Percentiles rank a stretch among this genome's conserved stretches.
Conservation (phyloP, 2,329 filamentous ascomycete species). For the Hortaea werneckii region DNA sequence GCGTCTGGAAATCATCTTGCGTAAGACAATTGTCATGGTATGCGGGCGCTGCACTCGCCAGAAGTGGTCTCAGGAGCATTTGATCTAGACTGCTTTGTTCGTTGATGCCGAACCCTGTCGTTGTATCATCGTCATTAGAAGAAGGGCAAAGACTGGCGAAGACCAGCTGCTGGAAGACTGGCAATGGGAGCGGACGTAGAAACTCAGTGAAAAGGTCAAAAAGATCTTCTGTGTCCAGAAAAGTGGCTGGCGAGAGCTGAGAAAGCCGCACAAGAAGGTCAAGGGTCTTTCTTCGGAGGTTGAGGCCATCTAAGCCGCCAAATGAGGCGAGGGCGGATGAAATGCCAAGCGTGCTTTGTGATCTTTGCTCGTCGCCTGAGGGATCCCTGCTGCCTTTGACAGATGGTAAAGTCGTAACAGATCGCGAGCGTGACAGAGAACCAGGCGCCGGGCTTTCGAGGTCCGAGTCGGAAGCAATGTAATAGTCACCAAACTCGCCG, state of each 20-base stretch:
- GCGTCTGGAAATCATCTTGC: constrained; percentile 42
- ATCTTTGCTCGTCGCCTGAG: constrained; percentile 1
- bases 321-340: constrained; percentile 7
- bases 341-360: background rate
- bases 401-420: constrained; percentile 3
- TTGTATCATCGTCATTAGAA: too few species aligned
- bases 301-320: constrained; percentile 45
- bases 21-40: constrained; percentile 36
- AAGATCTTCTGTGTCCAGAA: constrained; percentile 45
- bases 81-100: constrained; percentile 44
- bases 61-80: constrained; percentile 40
- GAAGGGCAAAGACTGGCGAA: constrained; percentile 12
- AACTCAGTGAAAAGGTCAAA: constrained; percentile 50
- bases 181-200: constrained; percentile 49
- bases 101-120: constrained; percentile 16
- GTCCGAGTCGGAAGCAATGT: constrained; percentile 16
- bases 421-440: constrained; percentile 6
- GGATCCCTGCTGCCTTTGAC: constrained; percentile 1
- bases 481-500: constrained; percentile 28
- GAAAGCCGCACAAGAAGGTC: constrained; percentile 37
- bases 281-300: constrained; percentile 54
- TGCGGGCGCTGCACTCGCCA: constrained; percentile 29
- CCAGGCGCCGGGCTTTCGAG: constrained; percentile 3
- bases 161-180: constrained; percentile 48
- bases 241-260: constrained; percentile 30